Conservation (phyloP, 257 asterid genomes). For the Solanum ossicruentum region DNA sequence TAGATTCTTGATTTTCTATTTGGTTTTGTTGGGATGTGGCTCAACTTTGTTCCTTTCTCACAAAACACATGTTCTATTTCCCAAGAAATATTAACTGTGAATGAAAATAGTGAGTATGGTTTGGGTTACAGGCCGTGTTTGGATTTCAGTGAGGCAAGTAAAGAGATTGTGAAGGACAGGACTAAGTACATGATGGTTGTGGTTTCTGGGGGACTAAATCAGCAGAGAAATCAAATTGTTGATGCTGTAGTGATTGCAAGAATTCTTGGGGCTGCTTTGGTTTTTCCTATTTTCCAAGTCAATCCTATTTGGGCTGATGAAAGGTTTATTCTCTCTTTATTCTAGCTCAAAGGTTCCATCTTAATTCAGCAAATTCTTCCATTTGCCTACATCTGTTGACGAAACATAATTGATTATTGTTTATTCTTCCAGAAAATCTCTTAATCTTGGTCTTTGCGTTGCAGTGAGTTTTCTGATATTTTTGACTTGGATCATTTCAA, state of each 20-base stretch:
- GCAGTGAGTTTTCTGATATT: conserved; percentile 92
- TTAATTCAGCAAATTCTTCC: background rate
- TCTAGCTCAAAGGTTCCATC: background rate
- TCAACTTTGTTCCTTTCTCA: conserved; percentile 29
- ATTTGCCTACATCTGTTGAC: background rate
- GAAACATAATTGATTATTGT: background rate
- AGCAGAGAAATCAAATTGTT: conserved; percentile 96
- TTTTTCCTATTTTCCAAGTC: conserved; percentile 88
- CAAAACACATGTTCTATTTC: conserved; percentile 41
- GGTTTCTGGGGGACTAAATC: conserved; percentile 92
- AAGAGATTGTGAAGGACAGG: conserved; percentile 37
- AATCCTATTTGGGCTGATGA: conserved; percentile 97
- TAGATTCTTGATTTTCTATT: conserved; percentile 30
- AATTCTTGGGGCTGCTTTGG: conserved; percentile 86
- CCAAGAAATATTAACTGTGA: conserved; percentile 9
- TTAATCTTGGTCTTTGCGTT: background rate
- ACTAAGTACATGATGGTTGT: conserved; percentile 68
- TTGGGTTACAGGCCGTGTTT: conserved; percentile 83
- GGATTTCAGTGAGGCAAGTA: conserved; percentile 43
- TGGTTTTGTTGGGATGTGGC: conserved; percentile 43
- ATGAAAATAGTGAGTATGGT: conserved; percentile 45
- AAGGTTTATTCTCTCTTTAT: conserved; percentile 32
- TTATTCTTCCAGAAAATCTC: background rate
- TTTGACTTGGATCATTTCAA: conserved; percentile 89
- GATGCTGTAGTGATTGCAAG: conserved; percentile 97